phyloP scores from a whole-genome alignment of 2,329 filamentous ascomycete genomes.

The Onygenales sp. region DNA sequence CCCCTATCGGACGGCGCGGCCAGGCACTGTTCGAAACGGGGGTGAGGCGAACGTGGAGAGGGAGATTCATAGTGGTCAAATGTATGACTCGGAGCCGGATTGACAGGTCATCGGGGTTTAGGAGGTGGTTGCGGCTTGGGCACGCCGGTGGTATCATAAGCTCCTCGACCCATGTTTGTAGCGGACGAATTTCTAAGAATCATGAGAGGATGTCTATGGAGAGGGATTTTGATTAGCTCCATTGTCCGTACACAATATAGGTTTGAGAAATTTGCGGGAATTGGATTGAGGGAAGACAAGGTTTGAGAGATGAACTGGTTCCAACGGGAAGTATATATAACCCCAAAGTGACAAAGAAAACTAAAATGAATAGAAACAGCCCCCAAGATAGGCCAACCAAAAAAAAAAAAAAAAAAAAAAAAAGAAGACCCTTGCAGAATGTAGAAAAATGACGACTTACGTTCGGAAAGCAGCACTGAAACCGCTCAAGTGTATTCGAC shows the following conservation, averaged over 20 bases:
- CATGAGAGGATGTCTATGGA: conserved; percentile 27
- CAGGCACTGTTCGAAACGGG: neutral
- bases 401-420: neutral
- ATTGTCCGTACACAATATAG: too few species aligned
- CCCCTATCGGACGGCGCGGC: neutral
- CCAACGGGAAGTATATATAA: conserved; percentile 4
- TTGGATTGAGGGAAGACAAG: neutral
- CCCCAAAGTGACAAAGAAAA: neutral
- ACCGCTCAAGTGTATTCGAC: neutral
- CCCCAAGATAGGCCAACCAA: neutral
- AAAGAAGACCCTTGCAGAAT: neutral
- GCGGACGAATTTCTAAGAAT: conserved; percentile 31
- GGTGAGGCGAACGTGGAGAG: neutral
- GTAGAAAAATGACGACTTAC: neutral
- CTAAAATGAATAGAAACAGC: neutral
- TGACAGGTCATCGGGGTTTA: conserved; percentile 17
- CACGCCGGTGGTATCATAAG: conserved; percentile 43
- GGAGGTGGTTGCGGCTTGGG: conserved; percentile 41
- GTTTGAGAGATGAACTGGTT: neutral
- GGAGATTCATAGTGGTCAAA: neutral
- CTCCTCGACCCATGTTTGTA: conserved; percentile 42
- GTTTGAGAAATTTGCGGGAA: too few species aligned
- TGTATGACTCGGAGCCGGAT: conserved; percentile 4
- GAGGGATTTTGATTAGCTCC: neutral
- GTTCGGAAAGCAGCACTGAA: neutral